A percentile compares a stretch with the other conserved stretches of the same genome.
Conservation (phyloP, 2,329 filamentous ascomycete genomes). For the Claviceps lovelessii region DNA sequence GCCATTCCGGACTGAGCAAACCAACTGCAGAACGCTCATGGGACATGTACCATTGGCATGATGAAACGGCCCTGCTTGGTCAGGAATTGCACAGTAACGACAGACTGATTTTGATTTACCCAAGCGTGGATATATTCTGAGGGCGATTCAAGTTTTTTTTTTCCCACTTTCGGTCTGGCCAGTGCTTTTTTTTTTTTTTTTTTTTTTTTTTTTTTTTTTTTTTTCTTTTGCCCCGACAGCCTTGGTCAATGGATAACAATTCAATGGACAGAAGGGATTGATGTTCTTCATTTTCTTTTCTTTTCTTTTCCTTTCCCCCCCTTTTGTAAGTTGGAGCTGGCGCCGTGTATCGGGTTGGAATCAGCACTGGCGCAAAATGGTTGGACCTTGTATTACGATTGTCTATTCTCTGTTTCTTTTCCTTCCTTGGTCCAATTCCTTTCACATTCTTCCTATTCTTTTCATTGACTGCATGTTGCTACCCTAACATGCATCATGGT, state of each 20-base stretch:
- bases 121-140: neutral
- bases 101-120: neutral
- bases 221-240: too few species aligned
- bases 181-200: too few species aligned
- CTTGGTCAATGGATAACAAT: neutral
- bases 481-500: constrained; percentile 6
- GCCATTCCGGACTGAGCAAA: neutral
- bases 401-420: neutral
- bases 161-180: neutral
- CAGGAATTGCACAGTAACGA: neutral
- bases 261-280: constrained; percentile 12
- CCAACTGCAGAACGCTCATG: neutral
- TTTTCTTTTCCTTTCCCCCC: constrained; percentile 10
- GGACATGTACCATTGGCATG: neutral
- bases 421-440: constrained; percentile 5
- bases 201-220: too few species aligned
- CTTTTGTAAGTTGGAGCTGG: constrained; percentile 17
- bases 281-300: neutral
- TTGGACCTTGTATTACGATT: constrained; percentile 8
- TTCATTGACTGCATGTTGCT: constrained; percentile 10
- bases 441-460: neutral
- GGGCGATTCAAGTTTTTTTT: neutral
- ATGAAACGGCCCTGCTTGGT: neutral
- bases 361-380: constrained; percentile 10
- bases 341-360: constrained; percentile 15